Evolutionary conservation across 371 early-diverging fungal genomes (phyloP), one percentile per base, ranked within the genome.

Genomic region (Blakeslea trispora): DNA sequence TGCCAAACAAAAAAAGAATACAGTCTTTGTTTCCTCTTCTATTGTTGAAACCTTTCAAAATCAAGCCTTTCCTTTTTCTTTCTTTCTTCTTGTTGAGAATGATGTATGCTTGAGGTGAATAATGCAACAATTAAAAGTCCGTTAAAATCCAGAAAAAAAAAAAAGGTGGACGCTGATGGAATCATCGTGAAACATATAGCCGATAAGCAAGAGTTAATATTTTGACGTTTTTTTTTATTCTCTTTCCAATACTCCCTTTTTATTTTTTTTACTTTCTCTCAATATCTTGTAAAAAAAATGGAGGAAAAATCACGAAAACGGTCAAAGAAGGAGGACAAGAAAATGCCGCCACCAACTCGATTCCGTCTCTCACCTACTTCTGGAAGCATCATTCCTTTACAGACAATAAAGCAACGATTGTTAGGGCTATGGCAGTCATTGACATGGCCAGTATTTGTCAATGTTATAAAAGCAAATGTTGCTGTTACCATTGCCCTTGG

Each of bases 381-480:
- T 19, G 71, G 63, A 2, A 60, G 59, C 11, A 21, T 57, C 0
- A 50, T 71, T 31, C 73, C 78, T 22, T 37, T 78, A 14, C 62
- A 64, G 43, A 71, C 66, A 0, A 61, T 71, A n/a, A 54, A 49
- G 24, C 66, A 75, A 45, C 60, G 73, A 11, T 19, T 78, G 14
- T 40, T 28, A n/a, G 66, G 63, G 5, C 54, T 75, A 19, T 75
- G 75, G 72, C 45, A 69, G 42, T 65, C 69, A 6, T 32, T 75
- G 15, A 68, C 68, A 13, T 78, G 78, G 78, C 71, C 73, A 5
- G 54, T 69, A 4, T 45, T 69, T 15, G 63, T 65, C 46, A 73
- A 69, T n/a, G 69, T 78, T 14, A 18, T 78, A 8, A 78, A 78
- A 49, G 73, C 75, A 14, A 71, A 78, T 54, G 56, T 72, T 49